Conservation (phyloP, 2,329 filamentous ascomycete genomes). For the Pseudogymnoascus sp. region DNA sequence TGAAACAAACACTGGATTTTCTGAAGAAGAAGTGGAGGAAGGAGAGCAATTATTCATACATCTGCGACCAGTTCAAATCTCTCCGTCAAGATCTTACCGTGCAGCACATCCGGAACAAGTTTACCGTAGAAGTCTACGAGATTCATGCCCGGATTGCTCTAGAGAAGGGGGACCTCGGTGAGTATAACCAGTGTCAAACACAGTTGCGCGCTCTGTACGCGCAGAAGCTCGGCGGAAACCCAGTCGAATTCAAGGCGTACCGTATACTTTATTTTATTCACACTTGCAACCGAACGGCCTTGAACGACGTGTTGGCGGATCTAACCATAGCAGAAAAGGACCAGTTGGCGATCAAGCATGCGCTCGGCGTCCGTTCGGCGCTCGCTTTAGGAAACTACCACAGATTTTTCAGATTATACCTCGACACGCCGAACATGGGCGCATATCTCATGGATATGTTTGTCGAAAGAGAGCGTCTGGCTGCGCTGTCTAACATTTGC, state of each 20-base stretch:
- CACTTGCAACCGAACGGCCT: constrained; percentile 92
- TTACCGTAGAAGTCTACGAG: constrained; percentile 94
- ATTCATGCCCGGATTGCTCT: constrained; percentile 94
- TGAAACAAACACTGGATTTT: constrained; percentile 77
- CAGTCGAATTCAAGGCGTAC: constrained; percentile 96
- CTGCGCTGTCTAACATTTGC: constrained; percentile 85
- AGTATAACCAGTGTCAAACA: constrained; percentile 99
- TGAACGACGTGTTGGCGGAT: constrained; percentile 98
- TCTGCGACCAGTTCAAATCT: constrained; percentile 99
- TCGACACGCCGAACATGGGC: constrained; percentile 92
- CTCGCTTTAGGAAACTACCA: constrained; percentile 94
- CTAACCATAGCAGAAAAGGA: constrained; percentile 96
- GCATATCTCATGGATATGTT: constrained; percentile 99
- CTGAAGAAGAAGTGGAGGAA: constrained; percentile 91
- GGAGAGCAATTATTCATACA: constrained; percentile 91
- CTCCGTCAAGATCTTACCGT: constrained; percentile 96
- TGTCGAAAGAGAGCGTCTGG: constrained; percentile 83
- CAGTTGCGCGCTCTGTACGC: constrained; percentile 88
- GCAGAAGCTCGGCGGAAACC: constrained; percentile 77
- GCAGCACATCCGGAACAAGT: constrained; percentile 92
- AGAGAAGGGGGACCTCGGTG: constrained; percentile 98
- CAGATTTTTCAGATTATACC: constrained; percentile 93
- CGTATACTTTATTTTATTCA: constrained; percentile 99
- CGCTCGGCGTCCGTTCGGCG: constrained; percentile 81
- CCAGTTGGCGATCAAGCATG: constrained; percentile 78